Base-by-base conservation (phyloP, 208 protist genomes). In the Wallacemonas sp. region DNA sequence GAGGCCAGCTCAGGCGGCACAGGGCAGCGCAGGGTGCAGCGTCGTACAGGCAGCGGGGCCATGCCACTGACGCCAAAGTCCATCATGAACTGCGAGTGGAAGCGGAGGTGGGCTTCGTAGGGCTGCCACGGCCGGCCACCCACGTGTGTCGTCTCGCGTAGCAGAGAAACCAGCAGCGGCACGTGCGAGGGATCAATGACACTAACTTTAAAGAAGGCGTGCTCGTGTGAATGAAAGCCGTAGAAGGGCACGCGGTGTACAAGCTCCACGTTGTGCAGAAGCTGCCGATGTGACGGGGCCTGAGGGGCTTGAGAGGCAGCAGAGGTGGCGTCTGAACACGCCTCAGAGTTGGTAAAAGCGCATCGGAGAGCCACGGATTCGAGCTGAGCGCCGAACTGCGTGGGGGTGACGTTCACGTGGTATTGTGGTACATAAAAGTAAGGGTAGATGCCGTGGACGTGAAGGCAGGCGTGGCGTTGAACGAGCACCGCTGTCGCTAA, bases 381-480 rank as follows among this genome's bases (percentile, higher is more conserved):
- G 5, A 95, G 74, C 69, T 91, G 84, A 1, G 86, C 84, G 15
- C 77, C 89, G 53, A 95, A 90, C 80, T 95, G 79, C 36, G 64
- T 72, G 0, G 79, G 70, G 26, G 79, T 75, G n/a, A 90, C 66
- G 46, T 59, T 41, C 21, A 39, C 59, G 60, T 85, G 69, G 69
- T 84, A 74, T 44, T 81, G 82, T 22, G 74, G 76, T 17, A 91
- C 84, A 34, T 84, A 70, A 51, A 95, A 85, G 63, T 86, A 90
- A 14, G 89, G 89, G 58, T 91, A 91, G 36, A 86, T 70, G 5
- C 86, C 84, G 63, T 95, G 89, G 1, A 95, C 67, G 61, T 95
- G 89, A 5, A 88, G 69, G 62, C 89, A 95, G 22, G 75, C 76
- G n/a, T 68, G 72, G 19, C 67, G 70, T 44, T 84, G 75, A 0